Percentiles rank a stretch among this genome's conserved stretches.
phyloP scores from a whole-genome alignment of 129 eudicot genomes.

The Rutidosis leptorrhynchoides region DNA sequence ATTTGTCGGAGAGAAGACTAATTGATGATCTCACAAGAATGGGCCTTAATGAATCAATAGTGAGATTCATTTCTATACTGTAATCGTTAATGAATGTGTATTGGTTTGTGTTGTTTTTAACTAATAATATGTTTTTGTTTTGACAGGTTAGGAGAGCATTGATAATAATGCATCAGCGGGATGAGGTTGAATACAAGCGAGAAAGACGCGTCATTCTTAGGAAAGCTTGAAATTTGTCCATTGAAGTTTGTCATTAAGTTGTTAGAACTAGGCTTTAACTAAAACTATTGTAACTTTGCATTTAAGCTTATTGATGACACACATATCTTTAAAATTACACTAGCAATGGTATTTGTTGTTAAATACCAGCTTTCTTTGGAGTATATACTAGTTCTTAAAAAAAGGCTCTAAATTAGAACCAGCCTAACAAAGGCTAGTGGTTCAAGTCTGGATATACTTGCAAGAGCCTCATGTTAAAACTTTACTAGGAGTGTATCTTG shows the following conservation, averaged over 20 bases:
- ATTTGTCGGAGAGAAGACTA: slow-evolving; percentile 91
- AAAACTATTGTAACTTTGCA: background rate
- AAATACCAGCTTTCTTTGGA: background rate
- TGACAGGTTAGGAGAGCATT: slow-evolving; percentile 91
- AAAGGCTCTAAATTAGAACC: background rate
- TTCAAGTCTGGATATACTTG: background rate
- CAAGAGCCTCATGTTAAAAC: too few relatives aligned
- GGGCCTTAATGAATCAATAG: slow-evolving; percentile 87
- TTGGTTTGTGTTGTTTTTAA: background rate
- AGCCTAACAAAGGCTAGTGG: background rate
- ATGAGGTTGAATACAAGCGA: slow-evolving; percentile 93
- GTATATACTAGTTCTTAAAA: too few relatives aligned
- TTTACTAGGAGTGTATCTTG: too few relatives aligned
- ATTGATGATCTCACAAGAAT: slow-evolving; percentile 86
- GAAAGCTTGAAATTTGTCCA: slow-evolving; percentile 48
- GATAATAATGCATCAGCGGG: slow-evolving; percentile 91
- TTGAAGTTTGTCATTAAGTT: background rate
- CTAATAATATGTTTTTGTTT: slow-evolving; percentile 5
- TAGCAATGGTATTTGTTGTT: slow-evolving; percentile 7
- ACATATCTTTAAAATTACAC: background rate
- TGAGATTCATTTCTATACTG: slow-evolving; percentile 34
- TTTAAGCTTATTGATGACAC: background rate
- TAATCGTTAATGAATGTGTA: background rate
- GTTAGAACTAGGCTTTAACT: background rate
- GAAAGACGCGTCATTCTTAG: slow-evolving; percentile 77